A percentile compares a stretch with the other conserved stretches of the same genome.
Evolutionary conservation across 805 yeast genomes (phyloP).

Genomic region (Ogataea henricii): DNA sequence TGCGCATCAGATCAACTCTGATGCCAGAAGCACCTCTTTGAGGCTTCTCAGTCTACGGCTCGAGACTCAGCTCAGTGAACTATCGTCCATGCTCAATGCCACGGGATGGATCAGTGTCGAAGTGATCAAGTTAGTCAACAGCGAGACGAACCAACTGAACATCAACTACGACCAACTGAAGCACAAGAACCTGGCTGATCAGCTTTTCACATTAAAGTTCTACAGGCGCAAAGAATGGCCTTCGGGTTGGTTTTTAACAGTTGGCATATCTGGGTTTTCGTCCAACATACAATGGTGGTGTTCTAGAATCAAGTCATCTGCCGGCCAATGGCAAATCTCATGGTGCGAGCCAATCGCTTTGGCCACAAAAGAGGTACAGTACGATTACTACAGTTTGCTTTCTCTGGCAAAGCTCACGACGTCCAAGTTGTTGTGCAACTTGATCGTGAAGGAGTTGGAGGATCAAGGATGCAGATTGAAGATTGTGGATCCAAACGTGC

Average conservation of each 20-base stretch:
- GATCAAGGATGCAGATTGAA: conserved; percentile 42
- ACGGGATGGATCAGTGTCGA: conserved; percentile 70
- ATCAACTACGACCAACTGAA: conserved; percentile 34
- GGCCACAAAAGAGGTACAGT: conserved; percentile 19
- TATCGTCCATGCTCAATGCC: conserved; percentile 57
- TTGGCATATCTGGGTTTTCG: conserved; percentile 38
- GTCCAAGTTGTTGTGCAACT: conserved; percentile 50
- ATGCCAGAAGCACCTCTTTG: conserved; percentile 29
- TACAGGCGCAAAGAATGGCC: conserved; percentile 59
- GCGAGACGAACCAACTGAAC: conserved; percentile 47
- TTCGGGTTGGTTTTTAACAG: conserved; percentile 53
- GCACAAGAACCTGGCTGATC: conserved; percentile 21
- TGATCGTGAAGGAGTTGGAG: conserved; percentile 52
- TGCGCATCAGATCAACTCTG: conserved; percentile 34
- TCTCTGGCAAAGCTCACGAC: conserved; percentile 46
- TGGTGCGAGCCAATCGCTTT: conserved; percentile 44
- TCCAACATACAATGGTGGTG: conserved; percentile 53
- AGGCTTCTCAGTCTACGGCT: conserved; percentile 49
- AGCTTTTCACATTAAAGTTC: conserved; percentile 33
- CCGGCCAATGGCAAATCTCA: conserved; percentile 57
- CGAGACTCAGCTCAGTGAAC: conserved; percentile 50
- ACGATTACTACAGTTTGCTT: conserved; percentile 37
- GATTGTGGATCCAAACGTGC: conserved; percentile 28
- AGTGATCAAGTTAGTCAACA: conserved; percentile 49
- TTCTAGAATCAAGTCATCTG: conserved; percentile 47